phyloP scores from a whole-genome alignment of 768 basidiomycete species.

The Xerocomellus intermedius region DNA sequence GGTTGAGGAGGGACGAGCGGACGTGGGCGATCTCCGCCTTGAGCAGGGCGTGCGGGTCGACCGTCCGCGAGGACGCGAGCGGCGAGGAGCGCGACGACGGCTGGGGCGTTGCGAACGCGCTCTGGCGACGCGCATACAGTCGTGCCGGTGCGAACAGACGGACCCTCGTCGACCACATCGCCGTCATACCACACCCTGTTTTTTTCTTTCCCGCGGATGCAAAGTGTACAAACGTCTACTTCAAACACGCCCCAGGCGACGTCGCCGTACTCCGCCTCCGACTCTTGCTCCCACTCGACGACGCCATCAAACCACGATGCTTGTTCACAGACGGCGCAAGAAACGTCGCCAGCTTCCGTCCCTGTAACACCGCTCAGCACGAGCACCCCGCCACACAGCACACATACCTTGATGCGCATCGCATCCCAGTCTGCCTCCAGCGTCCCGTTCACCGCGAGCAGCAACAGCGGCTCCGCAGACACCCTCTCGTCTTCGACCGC shows the following conservation, averaged over 20 bases:
- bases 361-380: constrained; percentile 20
- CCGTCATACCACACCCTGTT: constrained; percentile 10
- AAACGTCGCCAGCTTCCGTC: constrained; percentile 31
- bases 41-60: constrained; percentile 71
- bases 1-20: constrained; percentile 64
- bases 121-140: constrained; percentile 36
- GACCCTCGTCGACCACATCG: constrained; percentile 18
- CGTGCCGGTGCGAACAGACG: constrained; percentile 8
- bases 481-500: constrained; percentile 48
- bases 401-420: constrained; percentile 57
- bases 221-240: no score
- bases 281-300: constrained; percentile 20
- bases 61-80: constrained; percentile 19
- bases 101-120: constrained; percentile 39
- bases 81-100: constrained; percentile 16
- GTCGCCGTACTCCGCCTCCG: constrained; percentile 29
- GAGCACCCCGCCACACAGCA: neutral
- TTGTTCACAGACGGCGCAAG: constrained; percentile 39
- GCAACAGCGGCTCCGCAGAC: constrained; percentile 51
- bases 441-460: constrained; percentile 67
- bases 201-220: constrained; percentile 29
- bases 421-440: constrained; percentile 63
- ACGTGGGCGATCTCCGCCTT: constrained; percentile 71
- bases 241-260: constrained; percentile 19
- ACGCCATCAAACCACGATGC: constrained; percentile 31